phyloP scores from a whole-genome alignment of 768 basidiomycete genomes.

The Cystobasidiopsis lactophilus region DNA sequence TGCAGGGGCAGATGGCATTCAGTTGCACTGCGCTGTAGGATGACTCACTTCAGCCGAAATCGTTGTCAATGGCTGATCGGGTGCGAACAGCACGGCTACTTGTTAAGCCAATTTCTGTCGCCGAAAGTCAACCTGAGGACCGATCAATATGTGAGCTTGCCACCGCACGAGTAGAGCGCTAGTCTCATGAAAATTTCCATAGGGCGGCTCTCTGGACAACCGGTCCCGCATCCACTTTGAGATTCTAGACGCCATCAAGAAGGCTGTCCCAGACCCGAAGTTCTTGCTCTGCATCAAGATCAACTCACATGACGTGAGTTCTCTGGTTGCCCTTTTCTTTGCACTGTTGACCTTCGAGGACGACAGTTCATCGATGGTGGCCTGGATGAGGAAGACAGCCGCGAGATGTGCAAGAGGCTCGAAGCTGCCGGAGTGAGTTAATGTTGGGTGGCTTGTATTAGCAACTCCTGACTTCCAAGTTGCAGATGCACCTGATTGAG shows the following conservation, averaged over 20 bases:
- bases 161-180: too few species aligned
- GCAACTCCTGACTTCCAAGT: constrained; percentile 22
- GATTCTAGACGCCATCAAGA: constrained; percentile 22
- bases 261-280: constrained; percentile 6
- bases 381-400: constrained; percentile 24
- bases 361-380: constrained; percentile 21
- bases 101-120: constrained; percentile 24
- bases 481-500: constrained; percentile 28
- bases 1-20: constrained; percentile 64
- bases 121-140: constrained; percentile 24
- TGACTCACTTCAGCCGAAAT: too few species aligned
- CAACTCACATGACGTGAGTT: constrained; percentile 17
- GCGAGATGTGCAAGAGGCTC: constrained; percentile 14
- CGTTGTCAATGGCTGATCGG: too few species aligned
- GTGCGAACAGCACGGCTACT: constrained; percentile 17
- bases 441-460: too few species aligned
- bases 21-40: constrained; percentile 38
- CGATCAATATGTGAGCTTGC: too few species aligned
- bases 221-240: constrained; percentile 24
- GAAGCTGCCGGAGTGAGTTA: too few species aligned
- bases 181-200: too few species aligned
- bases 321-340: too few species aligned
- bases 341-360: too few species aligned
- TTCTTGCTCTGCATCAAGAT: constrained; percentile 19
- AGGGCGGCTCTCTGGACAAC: constrained; percentile 25